Conservation (phyloP, 352 stramenopile species). For the Phytophthora idaei region DNA sequence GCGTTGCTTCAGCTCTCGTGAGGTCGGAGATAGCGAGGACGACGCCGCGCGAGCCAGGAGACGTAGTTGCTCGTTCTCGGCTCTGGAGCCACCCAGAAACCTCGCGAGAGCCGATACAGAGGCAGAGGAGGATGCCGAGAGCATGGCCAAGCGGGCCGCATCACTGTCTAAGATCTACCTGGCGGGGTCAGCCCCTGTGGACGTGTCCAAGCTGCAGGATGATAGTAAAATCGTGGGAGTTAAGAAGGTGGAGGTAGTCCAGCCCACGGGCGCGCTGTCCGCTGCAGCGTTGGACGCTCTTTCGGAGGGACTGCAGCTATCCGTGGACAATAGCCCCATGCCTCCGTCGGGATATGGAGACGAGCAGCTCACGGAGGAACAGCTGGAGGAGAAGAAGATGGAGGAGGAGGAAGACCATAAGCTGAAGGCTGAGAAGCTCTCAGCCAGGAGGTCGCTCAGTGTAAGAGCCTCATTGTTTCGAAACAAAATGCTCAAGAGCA, state of each 20-base stretch:
- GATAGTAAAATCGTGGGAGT: slow-evolving; percentile 76
- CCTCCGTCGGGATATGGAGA: slow-evolving; percentile 10
- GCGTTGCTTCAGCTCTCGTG: slow-evolving; percentile 57
- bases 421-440: slow-evolving; percentile 76
- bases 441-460: slow-evolving; percentile 63
- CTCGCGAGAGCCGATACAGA: slow-evolving; percentile 11
- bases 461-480: slow-evolving; percentile 77
- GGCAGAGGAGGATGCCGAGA: slow-evolving; percentile 42
- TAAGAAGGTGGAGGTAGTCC: slow-evolving; percentile 77
- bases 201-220: slow-evolving; percentile 81
- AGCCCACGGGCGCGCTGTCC: slow-evolving; percentile 76
- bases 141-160: slow-evolving; percentile 67
- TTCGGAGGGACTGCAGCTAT: slow-evolving; percentile 76
- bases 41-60: slow-evolving; percentile 26
- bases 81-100: slow-evolving; percentile 25
- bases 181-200: slow-evolving; percentile 78
- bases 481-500: slow-evolving; percentile 78
- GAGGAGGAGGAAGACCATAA: slow-evolving; percentile 88
- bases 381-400: slow-evolving; percentile 89
- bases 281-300: slow-evolving; percentile 80
- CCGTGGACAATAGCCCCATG: slow-evolving; percentile 63
- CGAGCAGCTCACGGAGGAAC: slow-evolving; percentile 67
- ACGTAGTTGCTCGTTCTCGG: slow-evolving; percentile 77
- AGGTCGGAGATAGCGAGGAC: slow-evolving; percentile 9
- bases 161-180: slow-evolving; percentile 88